These are phyloP conservation scores for Thermothielavioides terrestris DNA, from an alignment of 495 filamentous ascomycete genomes.

Conservation along the genomic window DNA sequence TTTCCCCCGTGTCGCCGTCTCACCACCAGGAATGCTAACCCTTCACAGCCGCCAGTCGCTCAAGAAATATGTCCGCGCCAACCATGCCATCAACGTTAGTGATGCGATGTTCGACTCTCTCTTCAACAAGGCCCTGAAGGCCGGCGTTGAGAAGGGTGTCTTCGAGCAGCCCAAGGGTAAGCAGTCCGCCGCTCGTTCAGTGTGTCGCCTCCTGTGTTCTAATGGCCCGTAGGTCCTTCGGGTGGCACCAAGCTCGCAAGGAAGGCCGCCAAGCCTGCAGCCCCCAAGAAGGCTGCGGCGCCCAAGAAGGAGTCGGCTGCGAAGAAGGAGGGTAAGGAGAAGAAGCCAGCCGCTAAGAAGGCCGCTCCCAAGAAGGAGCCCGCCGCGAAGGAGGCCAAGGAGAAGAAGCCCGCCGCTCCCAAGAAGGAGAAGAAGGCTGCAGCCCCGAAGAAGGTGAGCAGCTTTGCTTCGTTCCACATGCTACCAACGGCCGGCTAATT, in stretches of 20 bases:
- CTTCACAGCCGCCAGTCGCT: constrained; percentile 74
- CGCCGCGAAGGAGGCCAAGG: constrained; percentile 8
- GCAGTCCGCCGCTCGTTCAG: constrained; percentile 11
- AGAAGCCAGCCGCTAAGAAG: constrained; percentile 28
- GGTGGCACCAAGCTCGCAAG: constrained; percentile 95
- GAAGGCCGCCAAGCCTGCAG: constrained; percentile 30
- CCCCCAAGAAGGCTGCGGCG: constrained; percentile 16
- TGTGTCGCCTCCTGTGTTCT: constrained; percentile 1
- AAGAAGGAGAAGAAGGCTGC: constrained; percentile 8
- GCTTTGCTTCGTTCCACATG: not conserved
- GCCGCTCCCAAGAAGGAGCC: constrained; percentile 15
- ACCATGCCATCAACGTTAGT: constrained; percentile 75
- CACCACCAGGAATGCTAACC: constrained; percentile 27
- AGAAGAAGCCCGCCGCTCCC: constrained; percentile 7
- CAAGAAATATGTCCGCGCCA: constrained; percentile 96
- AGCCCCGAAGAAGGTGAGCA: constrained; percentile 2
- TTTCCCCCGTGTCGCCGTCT: too few species aligned
- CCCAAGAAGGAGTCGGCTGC: constrained; percentile 46
- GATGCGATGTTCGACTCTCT: constrained; percentile 75
- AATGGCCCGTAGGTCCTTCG: constrained; percentile 58
- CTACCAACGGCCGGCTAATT: not conserved
- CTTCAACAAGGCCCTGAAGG: constrained; percentile 87
- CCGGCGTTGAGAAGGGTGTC: constrained; percentile 79
- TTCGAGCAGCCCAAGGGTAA: constrained; percentile 95
- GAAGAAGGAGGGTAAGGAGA: constrained; percentile 46